Conservation (phyloP, 352 stramenopile genomes). For the Peronospora tabacina region DNA sequence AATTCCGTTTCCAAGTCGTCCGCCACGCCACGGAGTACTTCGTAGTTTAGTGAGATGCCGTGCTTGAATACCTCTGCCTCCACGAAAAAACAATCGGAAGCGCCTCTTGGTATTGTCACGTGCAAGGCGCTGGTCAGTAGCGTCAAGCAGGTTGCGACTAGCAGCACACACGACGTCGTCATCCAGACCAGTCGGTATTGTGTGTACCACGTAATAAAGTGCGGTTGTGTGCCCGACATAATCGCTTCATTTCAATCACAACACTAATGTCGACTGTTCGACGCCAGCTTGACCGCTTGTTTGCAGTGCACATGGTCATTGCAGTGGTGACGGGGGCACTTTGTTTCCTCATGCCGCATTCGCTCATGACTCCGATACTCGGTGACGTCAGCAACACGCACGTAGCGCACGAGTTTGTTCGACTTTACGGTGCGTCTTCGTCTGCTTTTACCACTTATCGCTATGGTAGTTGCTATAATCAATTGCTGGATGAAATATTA, state of each 20-base stretch:
- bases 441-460: no score
- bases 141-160: conserved; percentile 9
- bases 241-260: neutral
- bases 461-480: neutral
- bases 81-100: conserved; percentile 65
- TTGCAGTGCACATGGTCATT: conserved; percentile 66
- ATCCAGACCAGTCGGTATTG: conserved; percentile 6
- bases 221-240: neutral
- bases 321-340: conserved; percentile 54
- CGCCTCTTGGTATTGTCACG: conserved; percentile 34
- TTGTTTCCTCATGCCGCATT: conserved; percentile 76
- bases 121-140: conserved; percentile 32
- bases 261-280: conserved; percentile 48
- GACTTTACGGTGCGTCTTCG: conserved; percentile 57
- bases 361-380: conserved; percentile 68
- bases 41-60: conserved; percentile 84
- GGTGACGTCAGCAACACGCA: conserved; percentile 72
- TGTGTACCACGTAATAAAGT: neutral
- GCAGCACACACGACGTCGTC: conserved; percentile 7
- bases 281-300: conserved; percentile 74
- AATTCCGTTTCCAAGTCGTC: conserved; percentile 64
- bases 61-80: conserved; percentile 67
- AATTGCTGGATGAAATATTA: neutral
- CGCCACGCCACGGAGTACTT: conserved; percentile 61
- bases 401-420: conserved; percentile 79